Percentiles rank a stretch among this genome's conserved stretches.
Conservation (phyloP, 108 stramenopile species). For the Cyclotella cryptica region DNA sequence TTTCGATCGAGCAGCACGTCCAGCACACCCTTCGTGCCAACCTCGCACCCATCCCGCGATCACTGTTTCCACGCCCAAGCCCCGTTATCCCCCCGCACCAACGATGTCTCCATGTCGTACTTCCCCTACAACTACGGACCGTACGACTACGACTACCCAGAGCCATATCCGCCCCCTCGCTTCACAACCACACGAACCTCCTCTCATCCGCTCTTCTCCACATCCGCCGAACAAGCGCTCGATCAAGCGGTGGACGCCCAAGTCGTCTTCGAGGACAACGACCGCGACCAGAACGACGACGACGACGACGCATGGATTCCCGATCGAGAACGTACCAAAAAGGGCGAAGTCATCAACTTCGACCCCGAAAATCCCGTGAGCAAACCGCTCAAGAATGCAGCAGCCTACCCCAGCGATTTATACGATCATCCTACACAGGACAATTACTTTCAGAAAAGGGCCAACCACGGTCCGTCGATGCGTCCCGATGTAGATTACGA, state of each 20-base stretch:
- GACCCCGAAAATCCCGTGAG: constrained; percentile 1
- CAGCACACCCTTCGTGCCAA: neutral
- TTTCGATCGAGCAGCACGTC: neutral
- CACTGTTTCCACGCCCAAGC: neutral
- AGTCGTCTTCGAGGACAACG: neutral
- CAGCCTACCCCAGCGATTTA: constrained; percentile 8
- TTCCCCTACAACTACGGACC: constrained; percentile 14
- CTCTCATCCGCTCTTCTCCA: constrained; percentile 3
- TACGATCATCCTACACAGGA: neutral
- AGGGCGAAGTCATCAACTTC: constrained; percentile 15
- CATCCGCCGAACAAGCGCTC: constrained; percentile 12
- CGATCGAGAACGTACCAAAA: neutral
- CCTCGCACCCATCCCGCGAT: neutral
- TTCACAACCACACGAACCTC: neutral
- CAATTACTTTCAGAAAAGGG: neutral
- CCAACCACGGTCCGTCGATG: neutral
- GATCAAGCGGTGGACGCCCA: constrained; percentile 15
- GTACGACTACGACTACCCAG: neutral
- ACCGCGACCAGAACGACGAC: neutral
- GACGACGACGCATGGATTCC: constrained; percentile 6
- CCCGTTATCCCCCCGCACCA: neutral
- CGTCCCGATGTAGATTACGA: neutral
- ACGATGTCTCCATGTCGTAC: constrained; percentile 10
- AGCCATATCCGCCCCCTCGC: neutral
- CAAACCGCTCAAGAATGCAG: constrained; percentile 17